These are phyloP conservation scores for Lodderomyces beijingensis DNA, from an alignment of 1,139 yeast genomes.

Conservation along the genomic window DNA sequence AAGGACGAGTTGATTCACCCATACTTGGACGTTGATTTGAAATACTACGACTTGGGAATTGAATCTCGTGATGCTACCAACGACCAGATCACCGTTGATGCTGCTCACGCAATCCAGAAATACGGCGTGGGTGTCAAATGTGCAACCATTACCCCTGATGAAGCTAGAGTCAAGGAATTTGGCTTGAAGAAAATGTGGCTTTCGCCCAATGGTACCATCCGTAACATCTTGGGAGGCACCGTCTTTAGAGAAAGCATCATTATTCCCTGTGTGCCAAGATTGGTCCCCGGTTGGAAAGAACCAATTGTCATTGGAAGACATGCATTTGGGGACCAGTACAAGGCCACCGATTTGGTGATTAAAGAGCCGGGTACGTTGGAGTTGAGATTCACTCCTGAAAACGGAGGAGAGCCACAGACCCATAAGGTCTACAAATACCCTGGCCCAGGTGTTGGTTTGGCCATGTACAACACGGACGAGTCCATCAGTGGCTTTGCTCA, in stretches of 20 bases:
- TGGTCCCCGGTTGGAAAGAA: slow-evolving; percentile 74
- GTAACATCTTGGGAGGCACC: slow-evolving; percentile 79
- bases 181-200: slow-evolving; percentile 78
- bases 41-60: slow-evolving; percentile 72
- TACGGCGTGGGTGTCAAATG: slow-evolving; percentile 82
- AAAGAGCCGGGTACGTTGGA: slow-evolving; percentile 68
- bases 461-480: slow-evolving; percentile 81
- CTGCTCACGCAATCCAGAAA: slow-evolving; percentile 70
- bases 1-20: slow-evolving; percentile 68
- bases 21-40: slow-evolving; percentile 65
- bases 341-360: slow-evolving; percentile 70
- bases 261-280: slow-evolving; percentile 70
- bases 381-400: slow-evolving; percentile 58
- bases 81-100: slow-evolving; percentile 69
- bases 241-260: slow-evolving; percentile 83
- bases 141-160: slow-evolving; percentile 86
- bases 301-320: slow-evolving; percentile 86
- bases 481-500: slow-evolving; percentile 78
- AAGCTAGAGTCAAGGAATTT: slow-evolving; percentile 73
- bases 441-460: slow-evolving; percentile 69
- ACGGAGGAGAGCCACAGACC: slow-evolving; percentile 50
- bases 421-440: slow-evolving; percentile 57
- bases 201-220: slow-evolving; percentile 80
- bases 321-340: slow-evolving; percentile 82
- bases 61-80: slow-evolving; percentile 67